Evolutionary conservation across 2,329 filamentous ascomycete species (phyloP).

Genomic region (Calonectria honghensis): DNA sequence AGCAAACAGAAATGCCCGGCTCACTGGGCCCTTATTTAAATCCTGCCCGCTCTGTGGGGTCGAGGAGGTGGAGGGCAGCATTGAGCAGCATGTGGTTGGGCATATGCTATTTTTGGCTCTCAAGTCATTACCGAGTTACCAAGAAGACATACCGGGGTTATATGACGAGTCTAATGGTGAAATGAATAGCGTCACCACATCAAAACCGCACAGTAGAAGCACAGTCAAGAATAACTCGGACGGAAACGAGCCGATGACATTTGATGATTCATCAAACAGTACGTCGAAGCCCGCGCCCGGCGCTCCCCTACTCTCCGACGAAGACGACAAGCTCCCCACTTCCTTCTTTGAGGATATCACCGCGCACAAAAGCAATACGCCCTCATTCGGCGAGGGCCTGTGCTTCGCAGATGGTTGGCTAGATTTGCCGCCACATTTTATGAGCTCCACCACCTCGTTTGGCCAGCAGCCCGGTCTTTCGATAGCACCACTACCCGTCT

Average conservation of each 20-base stretch:
- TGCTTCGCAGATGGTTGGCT: constrained; percentile 72
- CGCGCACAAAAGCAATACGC: constrained; percentile 69
- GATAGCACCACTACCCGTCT: constrained; percentile 49
- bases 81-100: background rate
- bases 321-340: constrained; percentile 75
- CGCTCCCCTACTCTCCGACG: constrained; percentile 79
- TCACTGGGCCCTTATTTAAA: background rate
- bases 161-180: background rate
- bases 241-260: background rate
- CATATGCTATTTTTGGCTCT: background rate
- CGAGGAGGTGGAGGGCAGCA: background rate
- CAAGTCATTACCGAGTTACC: background rate
- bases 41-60: background rate
- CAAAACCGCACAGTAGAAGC: background rate
- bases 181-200: background rate
- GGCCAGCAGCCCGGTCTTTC: constrained; percentile 69
- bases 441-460: constrained; percentile 79
- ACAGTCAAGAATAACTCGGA: constrained; percentile 14
- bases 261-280: background rate
- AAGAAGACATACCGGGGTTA: background rate
- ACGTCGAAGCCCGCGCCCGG: constrained; percentile 74
- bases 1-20: background rate
- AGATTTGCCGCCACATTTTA: constrained; percentile 78
- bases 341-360: constrained; percentile 74
- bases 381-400: constrained; percentile 70